Evolutionary conservation across 1,284 basidiomycete genomes (phyloP), one percentile per base, ranked within the genome.

Genomic region (Malassezia caprae): DNA sequence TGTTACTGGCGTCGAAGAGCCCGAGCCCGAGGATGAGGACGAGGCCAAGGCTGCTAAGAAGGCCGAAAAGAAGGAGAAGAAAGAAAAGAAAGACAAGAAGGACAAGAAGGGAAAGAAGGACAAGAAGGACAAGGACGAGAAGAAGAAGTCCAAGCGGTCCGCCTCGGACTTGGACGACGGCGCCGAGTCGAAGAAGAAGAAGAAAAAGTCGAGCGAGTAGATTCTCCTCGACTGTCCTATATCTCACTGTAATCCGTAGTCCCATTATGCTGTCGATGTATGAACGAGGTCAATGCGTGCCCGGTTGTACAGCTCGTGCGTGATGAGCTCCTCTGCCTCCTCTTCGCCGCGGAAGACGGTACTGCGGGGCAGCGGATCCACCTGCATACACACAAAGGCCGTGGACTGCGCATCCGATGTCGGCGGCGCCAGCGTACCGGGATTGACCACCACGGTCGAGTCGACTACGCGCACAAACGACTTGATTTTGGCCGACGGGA

Each of bases 371-470:
- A 62, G 5, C 0, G 65, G 54, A 2, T 48, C 15, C 1, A 65
- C 40, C 26, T 65, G 60, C 21, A 63, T 46, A 2, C 45, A 35
- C 13, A 52, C 57, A 5, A 61, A 47, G 11, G 32, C 27, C 8
- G 34, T 42, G 1, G 35, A 15, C 6, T 45, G 40, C 10, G 26
- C 24, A 2, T 30, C 19, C 23, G 32, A 12, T 15, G 13, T 24
- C 8, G 17, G 21, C 21, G 8, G 31, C 2, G 34, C 56, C 19
- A 58, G 35, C 26, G 39, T 23, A 8, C 65, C 68, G 2, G 88
- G 86, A 65, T 90, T 90, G 55, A 89, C 73, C 7, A 82, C 78
- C 5, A 79, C 76, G 1, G 84, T 84, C 23, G 79, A 78, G 61
- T 86, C 82, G 19, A 88, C 82, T 26, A 80, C 76, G 50, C 84